A percentile compares a stretch with the other conserved stretches of the same genome.
Conservation (phyloP, 192 early-diverging fungal genomes). For the Kappamyces sp. region DNA sequence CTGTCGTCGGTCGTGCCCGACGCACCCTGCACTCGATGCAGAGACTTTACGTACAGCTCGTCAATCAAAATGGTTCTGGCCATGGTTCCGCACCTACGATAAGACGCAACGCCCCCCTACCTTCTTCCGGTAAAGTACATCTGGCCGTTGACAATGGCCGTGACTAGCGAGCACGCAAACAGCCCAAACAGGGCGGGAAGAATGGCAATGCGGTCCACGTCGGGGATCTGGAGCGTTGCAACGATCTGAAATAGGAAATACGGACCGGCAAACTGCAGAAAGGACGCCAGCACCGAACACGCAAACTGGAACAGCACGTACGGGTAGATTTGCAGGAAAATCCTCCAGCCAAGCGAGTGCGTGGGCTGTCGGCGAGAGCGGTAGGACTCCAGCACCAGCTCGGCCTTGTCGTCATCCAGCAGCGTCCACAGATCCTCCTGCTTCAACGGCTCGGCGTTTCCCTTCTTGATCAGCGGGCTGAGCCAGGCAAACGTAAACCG, state of each 20-base stretch:
- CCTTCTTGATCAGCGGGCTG: conserved; percentile 34
- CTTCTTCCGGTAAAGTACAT: conserved; percentile 22
- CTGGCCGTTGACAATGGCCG: conserved; percentile 24
- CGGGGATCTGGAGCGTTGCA: conserved; percentile 26
- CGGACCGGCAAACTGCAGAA: conserved; percentile 29
- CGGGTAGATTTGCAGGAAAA: conserved; percentile 6
- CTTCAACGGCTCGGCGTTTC: conserved; percentile 21
- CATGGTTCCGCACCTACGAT: conserved; percentile 18
- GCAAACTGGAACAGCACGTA: conserved; percentile 22
- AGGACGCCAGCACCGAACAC: conserved; percentile 13
- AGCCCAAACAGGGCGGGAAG: conserved; percentile 19
- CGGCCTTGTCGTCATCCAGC: conserved; percentile 22
- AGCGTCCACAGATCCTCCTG: conserved; percentile 40
- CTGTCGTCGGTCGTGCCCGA: not conserved
- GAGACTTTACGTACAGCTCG: conserved; percentile 42
- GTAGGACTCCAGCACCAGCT: conserved; percentile 19
- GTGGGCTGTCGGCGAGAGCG: conserved; percentile 8
- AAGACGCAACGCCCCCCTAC: not conserved
- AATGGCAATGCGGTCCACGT: conserved; percentile 6
- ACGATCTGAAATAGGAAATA: conserved; percentile 42
- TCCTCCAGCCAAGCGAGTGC: conserved; percentile 12
- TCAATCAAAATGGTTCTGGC: conserved; percentile 37
- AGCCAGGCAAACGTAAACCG: conserved; percentile 43
- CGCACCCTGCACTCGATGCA: conserved; percentile 21
- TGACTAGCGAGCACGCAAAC: conserved; percentile 12